A percentile compares a stretch with the other conserved stretches of the same genome.
Evolutionary conservation across 2,329 filamentous ascomycete species (phyloP).

Genomic region (Verticillium tricorpus): DNA sequence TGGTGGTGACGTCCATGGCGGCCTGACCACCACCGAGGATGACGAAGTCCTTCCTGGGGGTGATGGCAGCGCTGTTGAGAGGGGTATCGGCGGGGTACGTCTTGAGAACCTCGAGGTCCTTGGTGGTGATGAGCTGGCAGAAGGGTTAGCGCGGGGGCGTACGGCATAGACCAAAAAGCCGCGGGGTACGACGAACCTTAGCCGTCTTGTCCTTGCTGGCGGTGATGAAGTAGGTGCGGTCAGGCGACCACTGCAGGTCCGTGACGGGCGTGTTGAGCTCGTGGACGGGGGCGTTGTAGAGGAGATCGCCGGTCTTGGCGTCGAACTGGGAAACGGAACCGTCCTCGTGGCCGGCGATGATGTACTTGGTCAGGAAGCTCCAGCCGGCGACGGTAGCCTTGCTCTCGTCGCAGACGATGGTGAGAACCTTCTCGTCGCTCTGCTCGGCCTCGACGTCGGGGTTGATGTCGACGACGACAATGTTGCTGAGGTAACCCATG

Average conservation of each 20-base stretch:
- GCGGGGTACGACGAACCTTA: slow-evolving; percentile 52
- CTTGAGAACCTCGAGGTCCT: slow-evolving; percentile 88
- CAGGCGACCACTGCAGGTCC: slow-evolving; percentile 89
- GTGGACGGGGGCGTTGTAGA: slow-evolving; percentile 79
- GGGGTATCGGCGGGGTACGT: slow-evolving; percentile 90
- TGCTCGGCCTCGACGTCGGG: slow-evolving; percentile 80
- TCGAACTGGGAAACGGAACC: slow-evolving; percentile 89
- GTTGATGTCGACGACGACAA: slow-evolving; percentile 87
- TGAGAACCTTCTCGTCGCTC: slow-evolving; percentile 74
- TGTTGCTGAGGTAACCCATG: slow-evolving; percentile 92
- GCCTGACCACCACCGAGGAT: slow-evolving; percentile 97
- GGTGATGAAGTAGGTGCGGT: slow-evolving; percentile 98
- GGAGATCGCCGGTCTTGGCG: slow-evolving; percentile 80
- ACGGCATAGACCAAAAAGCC: slow-evolving; percentile 3
- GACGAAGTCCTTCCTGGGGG: slow-evolving; percentile 93
- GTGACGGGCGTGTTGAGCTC: slow-evolving; percentile 80
- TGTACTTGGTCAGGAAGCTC: slow-evolving; percentile 92
- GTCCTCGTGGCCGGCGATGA: slow-evolving; percentile 96
- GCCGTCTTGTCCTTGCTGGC: slow-evolving; percentile 97
- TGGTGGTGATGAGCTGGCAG: slow-evolving; percentile 69
- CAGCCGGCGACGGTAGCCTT: slow-evolving; percentile 97
- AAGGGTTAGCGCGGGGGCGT: slow-evolving; percentile 1
- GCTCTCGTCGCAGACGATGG: slow-evolving; percentile 90
- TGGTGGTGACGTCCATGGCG: slow-evolving; percentile 98
- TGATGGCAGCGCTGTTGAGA: slow-evolving; percentile 92